Conservation (phyloP, 2,329 filamentous ascomycete species). For the Hypoxylon sp. region DNA sequence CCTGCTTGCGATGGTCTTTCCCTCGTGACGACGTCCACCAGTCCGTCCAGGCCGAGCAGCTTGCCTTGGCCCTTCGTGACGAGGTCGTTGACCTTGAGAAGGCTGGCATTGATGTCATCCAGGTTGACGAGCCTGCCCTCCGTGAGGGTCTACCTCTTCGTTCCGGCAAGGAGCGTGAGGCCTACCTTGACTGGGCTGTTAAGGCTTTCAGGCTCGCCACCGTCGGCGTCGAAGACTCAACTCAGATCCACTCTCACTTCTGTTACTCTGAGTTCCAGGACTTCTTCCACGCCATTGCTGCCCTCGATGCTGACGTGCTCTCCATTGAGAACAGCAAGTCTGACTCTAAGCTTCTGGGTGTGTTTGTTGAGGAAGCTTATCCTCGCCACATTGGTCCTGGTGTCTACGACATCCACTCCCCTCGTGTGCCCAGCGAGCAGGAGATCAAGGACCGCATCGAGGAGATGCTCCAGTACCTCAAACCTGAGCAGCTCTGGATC, state of each 20-base stretch:
- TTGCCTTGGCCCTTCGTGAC: constrained; percentile 97
- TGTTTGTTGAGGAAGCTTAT: constrained; percentile 98
- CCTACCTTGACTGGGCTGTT: constrained; percentile 97
- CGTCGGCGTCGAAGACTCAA: constrained; percentile 92
- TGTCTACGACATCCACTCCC: constrained; percentile 99
- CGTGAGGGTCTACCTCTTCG: constrained; percentile 99
- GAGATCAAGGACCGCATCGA: constrained; percentile 98
- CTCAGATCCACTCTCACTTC: constrained; percentile 99
- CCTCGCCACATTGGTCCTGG: constrained; percentile 98
- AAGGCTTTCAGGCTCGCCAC: constrained; percentile 98
- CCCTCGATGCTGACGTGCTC: constrained; percentile 96
- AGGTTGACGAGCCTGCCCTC: constrained; percentile 98
- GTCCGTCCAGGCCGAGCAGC: constrained; percentile 98
- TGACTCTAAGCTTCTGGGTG: constrained; percentile 98
- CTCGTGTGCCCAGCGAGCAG: constrained; percentile 95
- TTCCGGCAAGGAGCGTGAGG: constrained; percentile 91
- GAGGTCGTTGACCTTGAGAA: constrained; percentile 98
- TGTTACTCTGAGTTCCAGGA: constrained; percentile 99
- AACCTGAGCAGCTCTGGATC: constrained; percentile 99
- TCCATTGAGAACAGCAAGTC: constrained; percentile 99
- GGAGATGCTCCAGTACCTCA: constrained; percentile 98
- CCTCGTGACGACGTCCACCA: constrained; percentile 99
- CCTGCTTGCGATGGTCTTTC: constrained; percentile 99
- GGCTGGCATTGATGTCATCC: constrained; percentile 97
- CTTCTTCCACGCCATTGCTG: constrained; percentile 99